Percentiles rank a stretch among this genome's conserved stretches.
Evolutionary conservation across 352 stramenopile species (phyloP).

Genomic region (Pythium chondricola): DNA sequence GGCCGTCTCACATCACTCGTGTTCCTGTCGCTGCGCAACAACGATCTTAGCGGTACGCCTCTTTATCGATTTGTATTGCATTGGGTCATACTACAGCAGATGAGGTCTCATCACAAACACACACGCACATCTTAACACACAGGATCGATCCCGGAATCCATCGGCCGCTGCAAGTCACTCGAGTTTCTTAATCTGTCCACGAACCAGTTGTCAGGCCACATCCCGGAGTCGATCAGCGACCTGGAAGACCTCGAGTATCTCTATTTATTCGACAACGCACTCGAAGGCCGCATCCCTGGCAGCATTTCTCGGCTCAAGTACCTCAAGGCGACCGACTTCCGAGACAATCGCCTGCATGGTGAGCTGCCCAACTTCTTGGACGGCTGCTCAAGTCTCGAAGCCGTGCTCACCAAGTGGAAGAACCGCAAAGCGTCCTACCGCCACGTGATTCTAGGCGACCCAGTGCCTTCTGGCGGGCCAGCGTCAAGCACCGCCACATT

Average conservation of each 20-base stretch:
- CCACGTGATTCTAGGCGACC: conserved; percentile 63
- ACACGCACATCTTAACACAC: too few relatives aligned
- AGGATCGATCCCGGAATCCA: conserved; percentile 56
- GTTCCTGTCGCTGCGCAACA: conserved; percentile 84
- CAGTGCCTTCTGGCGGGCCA: conserved; percentile 28
- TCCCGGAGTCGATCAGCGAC: conserved; percentile 63
- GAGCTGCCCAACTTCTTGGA: conserved; percentile 82
- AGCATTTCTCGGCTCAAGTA: conserved; percentile 70
- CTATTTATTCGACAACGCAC: conserved; percentile 82
- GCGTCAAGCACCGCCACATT: conserved; percentile 23
- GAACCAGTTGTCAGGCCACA: conserved; percentile 66
- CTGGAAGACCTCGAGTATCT: conserved; percentile 76
- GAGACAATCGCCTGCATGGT: conserved; percentile 63
- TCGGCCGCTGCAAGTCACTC: conserved; percentile 65
- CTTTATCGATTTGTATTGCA: too few relatives aligned
- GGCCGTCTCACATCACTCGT: conserved; percentile 60
- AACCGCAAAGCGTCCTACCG: conserved; percentile 74
- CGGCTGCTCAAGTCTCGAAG: conserved; percentile 68
- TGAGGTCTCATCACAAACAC: too few relatives aligned
- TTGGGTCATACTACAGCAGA: too few relatives aligned
- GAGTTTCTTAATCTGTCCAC: conserved; percentile 85
- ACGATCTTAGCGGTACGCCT: conserved; percentile 42
- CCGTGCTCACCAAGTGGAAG: conserved; percentile 83
- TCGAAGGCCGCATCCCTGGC: conserved; percentile 60
- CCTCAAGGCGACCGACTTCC: conserved; percentile 75